Evolutionary conservation across 2,329 filamentous ascomycete species (phyloP).

Genomic region (Cordyceps militaris): DNA sequence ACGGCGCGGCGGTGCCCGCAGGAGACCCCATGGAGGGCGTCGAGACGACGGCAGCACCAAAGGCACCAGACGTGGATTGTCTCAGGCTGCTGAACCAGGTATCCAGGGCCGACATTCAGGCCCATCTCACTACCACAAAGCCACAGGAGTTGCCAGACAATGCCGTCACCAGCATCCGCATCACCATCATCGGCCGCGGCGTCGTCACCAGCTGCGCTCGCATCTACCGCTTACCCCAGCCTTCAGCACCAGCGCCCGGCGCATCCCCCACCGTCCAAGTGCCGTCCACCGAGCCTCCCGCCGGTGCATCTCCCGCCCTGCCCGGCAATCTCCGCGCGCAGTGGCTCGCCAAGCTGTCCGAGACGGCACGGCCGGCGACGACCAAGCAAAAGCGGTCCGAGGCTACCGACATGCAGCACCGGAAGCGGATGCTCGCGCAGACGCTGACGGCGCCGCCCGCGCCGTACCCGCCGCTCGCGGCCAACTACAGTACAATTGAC

Average conservation of each 20-base stretch:
- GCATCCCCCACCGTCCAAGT: conserved; percentile 36
- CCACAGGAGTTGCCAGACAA: conserved; percentile 25
- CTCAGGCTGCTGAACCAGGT: conserved; percentile 17
- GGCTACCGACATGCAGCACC: conserved; percentile 28
- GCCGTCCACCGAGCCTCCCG: conserved; percentile 32
- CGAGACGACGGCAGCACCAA: conserved; percentile 11
- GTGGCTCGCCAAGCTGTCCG: conserved; percentile 60
- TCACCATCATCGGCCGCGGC: conserved; percentile 64
- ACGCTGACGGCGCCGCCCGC: conserved; percentile 37
- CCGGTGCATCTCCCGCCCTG: conserved; percentile 20
- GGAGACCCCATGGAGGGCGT: conserved; percentile 10
- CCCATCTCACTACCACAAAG: conserved; percentile 16
- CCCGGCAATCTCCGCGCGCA: conserved; percentile 51
- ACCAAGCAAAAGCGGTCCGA: conserved; percentile 12
- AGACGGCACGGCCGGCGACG: conserved; percentile 2
- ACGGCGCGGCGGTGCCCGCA: not conserved
- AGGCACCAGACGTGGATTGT: not conserved
- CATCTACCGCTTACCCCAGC: conserved; percentile 70
- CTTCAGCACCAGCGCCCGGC: conserved; percentile 13
- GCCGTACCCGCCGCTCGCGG: conserved; percentile 27
- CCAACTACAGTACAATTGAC: conserved; percentile 33
- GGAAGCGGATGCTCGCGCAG: conserved; percentile 39
- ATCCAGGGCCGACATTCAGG: conserved; percentile 24
- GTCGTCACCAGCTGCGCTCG: conserved; percentile 65
- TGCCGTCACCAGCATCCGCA: conserved; percentile 52